Evolutionary conservation across 2,329 filamentous ascomycete species (phyloP), one percentile per base, ranked within the genome.

Genomic region (Calonectria leucothoes): DNA sequence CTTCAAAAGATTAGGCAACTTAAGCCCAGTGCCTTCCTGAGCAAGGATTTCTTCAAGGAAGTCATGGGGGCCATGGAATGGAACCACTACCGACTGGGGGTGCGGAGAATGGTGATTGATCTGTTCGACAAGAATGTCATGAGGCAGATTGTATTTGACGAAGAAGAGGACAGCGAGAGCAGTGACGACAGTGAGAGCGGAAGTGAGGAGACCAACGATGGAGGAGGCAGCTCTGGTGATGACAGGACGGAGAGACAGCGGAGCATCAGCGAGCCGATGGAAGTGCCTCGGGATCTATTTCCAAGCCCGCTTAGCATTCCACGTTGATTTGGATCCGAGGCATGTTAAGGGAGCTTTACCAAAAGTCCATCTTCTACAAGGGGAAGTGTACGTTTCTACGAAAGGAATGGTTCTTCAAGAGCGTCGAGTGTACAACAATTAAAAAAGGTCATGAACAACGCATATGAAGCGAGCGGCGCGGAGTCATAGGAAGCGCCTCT

Each of bases 71-170:
- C 98, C 63, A 89, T 99, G 72, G 95, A 98, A 83, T 93, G 92
- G 77, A 96, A 98, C 80, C 95, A 97, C 82, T 98, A 97, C 84
- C 91, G 95, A 27, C 89, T 99, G 2, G 93, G 93, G 1, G 94
- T 97, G 33, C 93, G 96, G 74, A 93, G 96, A 57, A 96, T 98
- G 85, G 94, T 98, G 42, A 93, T 98, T 73, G 97, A 98, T 82
- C 86, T 99, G 27, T 99, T 99, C 80, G 96, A 98, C 81, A 97
- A 96, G 85, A 93, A 91, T 72, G 94, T 98, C 52, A 89, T 98
- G 85, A 89, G 95, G 75, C 91, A 92, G 76, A 94, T 98, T 73
- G 94, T 99, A 15, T 92, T 98, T 71, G 93, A 94, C 25, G 85
- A 84, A 25, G 85, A 85, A 12, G 84, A 85, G 10, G 93, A 94